These are phyloP conservation scores for Tausonia pullulans DNA, from an alignment of 1,284 basidiomycete genomes.

Conservation along the genomic window DNA sequence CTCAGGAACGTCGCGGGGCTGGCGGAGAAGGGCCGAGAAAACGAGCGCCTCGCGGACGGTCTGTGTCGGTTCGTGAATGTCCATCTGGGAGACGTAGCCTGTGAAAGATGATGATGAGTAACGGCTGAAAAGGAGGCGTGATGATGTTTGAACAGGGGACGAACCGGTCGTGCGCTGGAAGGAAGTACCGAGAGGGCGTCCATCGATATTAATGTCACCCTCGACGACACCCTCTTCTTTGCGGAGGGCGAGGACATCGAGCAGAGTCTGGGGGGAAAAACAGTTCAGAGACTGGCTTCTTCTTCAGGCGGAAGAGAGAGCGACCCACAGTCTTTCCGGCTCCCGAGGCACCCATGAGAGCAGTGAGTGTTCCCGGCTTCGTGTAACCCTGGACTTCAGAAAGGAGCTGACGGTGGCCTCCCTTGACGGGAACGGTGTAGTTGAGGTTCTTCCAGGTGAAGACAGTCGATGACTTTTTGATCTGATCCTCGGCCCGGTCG, in stretches of 20 bases:
- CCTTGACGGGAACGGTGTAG: constrained; percentile 34
- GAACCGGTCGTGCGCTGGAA: constrained; percentile 39
- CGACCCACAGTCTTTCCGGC: constrained; percentile 34
- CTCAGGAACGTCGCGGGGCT: constrained; percentile 33
- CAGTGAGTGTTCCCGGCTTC: constrained; percentile 36
- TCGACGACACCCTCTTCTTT: constrained; percentile 33
- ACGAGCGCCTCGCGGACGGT: constrained; percentile 40
- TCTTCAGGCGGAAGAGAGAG: constrained; percentile 21
- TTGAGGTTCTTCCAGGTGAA: constrained; percentile 27
- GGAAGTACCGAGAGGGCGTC: constrained; percentile 28
- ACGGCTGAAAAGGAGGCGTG: neutral
- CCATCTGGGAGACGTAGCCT: constrained; percentile 62
- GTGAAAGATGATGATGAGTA: neutral
- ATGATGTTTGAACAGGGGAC: constrained; percentile 71
- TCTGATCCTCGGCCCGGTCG: constrained; percentile 2
- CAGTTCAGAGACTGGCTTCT: neutral
- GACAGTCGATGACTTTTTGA: constrained; percentile 23
- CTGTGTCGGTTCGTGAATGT: constrained; percentile 64
- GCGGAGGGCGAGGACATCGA: constrained; percentile 36
- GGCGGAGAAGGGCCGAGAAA: constrained; percentile 41
- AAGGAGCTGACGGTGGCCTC: constrained; percentile 32
- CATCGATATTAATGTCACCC: constrained; percentile 38
- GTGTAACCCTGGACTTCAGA: constrained; percentile 39
- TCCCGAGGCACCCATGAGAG: constrained; percentile 40
- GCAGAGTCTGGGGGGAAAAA: constrained; percentile 22